Percentiles rank a stretch among this genome's conserved stretches.
These are phyloP conservation scores for Maudiozyma pseudohumilis DNA, from an alignment of 805 yeast species.

Conservation along the genomic window DNA sequence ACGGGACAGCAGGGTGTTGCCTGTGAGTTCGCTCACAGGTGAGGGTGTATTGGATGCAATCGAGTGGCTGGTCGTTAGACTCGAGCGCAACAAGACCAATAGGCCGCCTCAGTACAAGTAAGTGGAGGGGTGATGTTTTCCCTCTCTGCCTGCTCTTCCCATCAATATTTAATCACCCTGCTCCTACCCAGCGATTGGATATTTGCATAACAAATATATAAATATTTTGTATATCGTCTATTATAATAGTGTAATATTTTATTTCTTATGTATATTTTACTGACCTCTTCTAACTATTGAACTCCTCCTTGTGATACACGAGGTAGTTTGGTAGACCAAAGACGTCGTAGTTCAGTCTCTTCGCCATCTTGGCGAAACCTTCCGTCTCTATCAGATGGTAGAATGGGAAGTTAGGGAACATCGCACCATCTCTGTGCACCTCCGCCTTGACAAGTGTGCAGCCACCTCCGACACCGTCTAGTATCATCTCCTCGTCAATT, in stretches of 20 bases:
- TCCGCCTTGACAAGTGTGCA: conserved; percentile 93
- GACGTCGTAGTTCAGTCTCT: conserved; percentile 82
- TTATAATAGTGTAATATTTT: too few species aligned
- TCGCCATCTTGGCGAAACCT: conserved; percentile 98
- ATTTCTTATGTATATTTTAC: too few species aligned
- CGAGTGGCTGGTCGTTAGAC: conserved; percentile 75
- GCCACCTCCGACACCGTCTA: conserved; percentile 98
- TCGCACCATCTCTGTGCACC: conserved; percentile 98
- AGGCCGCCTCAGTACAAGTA: conserved; percentile 31
- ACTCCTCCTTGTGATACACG: conserved; percentile 86
- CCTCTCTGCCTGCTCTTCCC: background rate
- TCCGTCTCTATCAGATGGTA: conserved; percentile 95
- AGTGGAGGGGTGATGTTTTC: background rate
- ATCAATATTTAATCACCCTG: too few species aligned
- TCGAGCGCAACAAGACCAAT: conserved; percentile 37
- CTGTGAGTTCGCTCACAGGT: conserved; percentile 70
- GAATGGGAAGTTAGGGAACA: conserved; percentile 98
- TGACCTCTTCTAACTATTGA: conserved; percentile 13
- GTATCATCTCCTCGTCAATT: conserved; percentile 55
- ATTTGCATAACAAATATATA: too few species aligned
- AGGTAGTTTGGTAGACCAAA: conserved; percentile 90
- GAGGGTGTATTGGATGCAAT: conserved; percentile 81
- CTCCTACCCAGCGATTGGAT: too few species aligned
- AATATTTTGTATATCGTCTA: too few species aligned
- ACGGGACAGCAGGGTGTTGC: conserved; percentile 80